Base-by-base conservation (phyloP, 805 yeast genomes). In the Ogataea nakhonphanomensis region DNA sequence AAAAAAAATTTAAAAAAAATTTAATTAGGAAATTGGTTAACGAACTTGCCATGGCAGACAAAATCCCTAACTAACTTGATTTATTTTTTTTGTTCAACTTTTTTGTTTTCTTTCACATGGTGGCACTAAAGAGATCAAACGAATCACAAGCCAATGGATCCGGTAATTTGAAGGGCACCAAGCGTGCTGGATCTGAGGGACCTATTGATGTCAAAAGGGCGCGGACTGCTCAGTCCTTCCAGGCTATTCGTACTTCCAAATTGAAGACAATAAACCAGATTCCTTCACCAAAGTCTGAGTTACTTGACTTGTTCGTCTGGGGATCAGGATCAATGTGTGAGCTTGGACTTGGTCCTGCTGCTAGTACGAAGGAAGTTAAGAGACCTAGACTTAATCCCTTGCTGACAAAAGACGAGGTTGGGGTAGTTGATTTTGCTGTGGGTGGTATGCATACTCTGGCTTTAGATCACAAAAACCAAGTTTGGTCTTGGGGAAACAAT, bases 401-500 rank as follows among this genome's bases (percentile, higher is more conserved):
- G 44, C 69, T 93, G 46, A 69, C 78, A 2, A 64, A 65, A 15
- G 84, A 82, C 22, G 75, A 75, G 3, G 77, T 73, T 8, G 82
- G 84, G 2, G 78, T 93, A 39, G 93, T 89, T 21, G 91, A 87
- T 48, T 71, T 93, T 55, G 88, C 95, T 1, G 95, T 79, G 20
- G 99, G 99, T 36, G 99, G 99, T 37, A 91, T 93, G 84, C 99
- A 93, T 58, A 78, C 84, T 1, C 59, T 93, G 32, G 97, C 91
- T 0, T 64, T 91, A 37, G 97, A 89, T 58, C 62, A 76, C 28
- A 67, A 78, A 12, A 88, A 88, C 50, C 71, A 76, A 43, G 64
- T 93, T n/a, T 93, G 97, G 96, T 84, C 96, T 3, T 93, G 99
- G 99, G 99, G 99, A 43, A 84, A 86, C 33, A 93, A 93, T 53